Evolutionary conservation across 352 stramenopile genomes (phyloP), one percentile per base, ranked within the genome.

Genomic region (Pythium sp.): DNA sequence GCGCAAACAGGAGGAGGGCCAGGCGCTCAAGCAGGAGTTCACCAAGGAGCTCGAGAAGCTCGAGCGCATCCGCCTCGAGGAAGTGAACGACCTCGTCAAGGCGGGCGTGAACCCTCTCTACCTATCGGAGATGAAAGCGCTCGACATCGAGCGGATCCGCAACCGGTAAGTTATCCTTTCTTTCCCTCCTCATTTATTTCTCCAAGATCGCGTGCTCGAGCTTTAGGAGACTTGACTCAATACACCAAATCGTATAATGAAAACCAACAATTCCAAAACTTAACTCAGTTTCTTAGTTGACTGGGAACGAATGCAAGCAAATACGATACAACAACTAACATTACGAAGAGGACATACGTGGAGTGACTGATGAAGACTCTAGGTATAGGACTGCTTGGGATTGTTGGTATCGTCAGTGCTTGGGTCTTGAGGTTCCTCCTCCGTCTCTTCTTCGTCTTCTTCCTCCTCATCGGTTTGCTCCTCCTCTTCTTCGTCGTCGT

Each of bases 61-160:
- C 54, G 90, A 97, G 67, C 78, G 72, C 22, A 93, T 98, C 68
- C 83, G 93, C 20, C 77, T 97, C 58, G 87, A 96, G 72, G 92
- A 98, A 72, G 87, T 98, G 7, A 65, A 83, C 0, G 87, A 97
- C 57, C 84, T 98, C 36, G 86, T 92, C 55, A 67, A 84, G 61
- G 86, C 91, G 54, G 93, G 93, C 32, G 90, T 97, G 67, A 96
- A 97, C 65, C 87, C 93, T 32, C 75, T 91, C 22, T 98, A 98
- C 70, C 80, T 97, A 38, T 86, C 83, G 9, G 94, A 98, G 79
- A 97, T 98, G 84, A 93, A 92, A 58, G 88, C 80, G 8, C 73
- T 97, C 53, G 92, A 98, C 78, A 97, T 98, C 63, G 80, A 86
- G 38, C 96, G 92, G 30, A 72, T 75, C 57, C 74, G 53, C 66